These are phyloP conservation scores for Xylariaceae sp. DNA, from an alignment of 2,329 filamentous ascomycete species.

Conservation along the genomic window DNA sequence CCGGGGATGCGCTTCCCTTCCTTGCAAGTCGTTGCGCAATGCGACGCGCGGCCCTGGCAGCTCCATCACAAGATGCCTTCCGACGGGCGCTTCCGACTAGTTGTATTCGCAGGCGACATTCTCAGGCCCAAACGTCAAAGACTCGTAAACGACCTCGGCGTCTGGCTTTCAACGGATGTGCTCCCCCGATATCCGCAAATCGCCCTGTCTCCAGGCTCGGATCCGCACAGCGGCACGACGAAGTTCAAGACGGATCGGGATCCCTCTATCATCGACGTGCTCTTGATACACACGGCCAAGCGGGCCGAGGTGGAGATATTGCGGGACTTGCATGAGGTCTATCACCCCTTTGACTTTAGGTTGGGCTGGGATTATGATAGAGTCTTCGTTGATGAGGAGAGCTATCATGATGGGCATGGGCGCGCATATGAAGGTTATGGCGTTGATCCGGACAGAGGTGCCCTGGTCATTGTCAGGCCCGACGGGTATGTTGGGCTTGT, in stretches of 20 bases:
- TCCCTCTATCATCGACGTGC: conserved; percentile 59
- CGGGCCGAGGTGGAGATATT: conserved; percentile 57
- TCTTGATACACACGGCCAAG: conserved; percentile 65
- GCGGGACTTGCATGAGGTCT: conserved; percentile 55
- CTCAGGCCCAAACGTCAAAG: conserved; percentile 47
- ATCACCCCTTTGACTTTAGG: conserved; percentile 53
- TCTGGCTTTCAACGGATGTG: conserved; percentile 49
- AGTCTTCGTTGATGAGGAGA: conserved; percentile 61
- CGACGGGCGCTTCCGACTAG: conserved; percentile 64
- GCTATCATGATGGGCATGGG: conserved; percentile 60
- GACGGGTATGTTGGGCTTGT: conserved; percentile 68
- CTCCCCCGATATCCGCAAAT: conserved; percentile 47
- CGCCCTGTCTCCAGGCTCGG: conserved; percentile 31
- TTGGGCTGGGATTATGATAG: conserved; percentile 64
- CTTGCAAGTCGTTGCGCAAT: conserved; percentile 66
- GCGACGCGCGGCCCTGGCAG: conserved; percentile 62
- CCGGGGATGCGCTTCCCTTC: conserved; percentile 65
- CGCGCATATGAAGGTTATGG: conserved; percentile 64
- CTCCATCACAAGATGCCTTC: conserved; percentile 62
- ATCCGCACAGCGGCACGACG: conserved; percentile 22
- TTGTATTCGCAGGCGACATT: conserved; percentile 69
- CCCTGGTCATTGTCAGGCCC: conserved; percentile 66
- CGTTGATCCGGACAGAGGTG: conserved; percentile 60
- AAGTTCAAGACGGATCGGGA: conserved; percentile 48
- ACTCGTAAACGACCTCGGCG: conserved; percentile 51